Base-by-base conservation (phyloP, 768 basidiomycete species). In the Podaxis sp. region DNA sequence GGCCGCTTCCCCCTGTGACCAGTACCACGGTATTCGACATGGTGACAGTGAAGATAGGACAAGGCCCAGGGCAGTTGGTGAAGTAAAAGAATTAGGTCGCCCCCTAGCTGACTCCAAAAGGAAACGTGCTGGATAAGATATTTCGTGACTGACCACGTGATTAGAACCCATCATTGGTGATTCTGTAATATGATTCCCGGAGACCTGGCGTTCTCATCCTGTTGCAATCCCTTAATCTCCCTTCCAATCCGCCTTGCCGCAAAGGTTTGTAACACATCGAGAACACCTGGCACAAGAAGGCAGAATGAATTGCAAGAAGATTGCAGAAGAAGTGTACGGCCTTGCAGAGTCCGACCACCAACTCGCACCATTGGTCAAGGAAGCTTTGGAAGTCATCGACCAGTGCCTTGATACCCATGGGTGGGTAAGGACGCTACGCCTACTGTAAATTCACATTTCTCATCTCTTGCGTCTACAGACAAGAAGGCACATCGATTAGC, bases 301-400 rank as follows among this genome's bases (percentile, higher is more conserved):
- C 13, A 52, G 38, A 24, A 83, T 87, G 78, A 81, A 89, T 72
- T 80, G 73, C 73, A 79, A 75, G 61, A 72, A 76, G 53, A 80
- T 89, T 55, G 81, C 87, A 13, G 68, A 77, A 33, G 75, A 85
- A n/a, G 85, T 91, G 9, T 92, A 89, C 70, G 74, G 71, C 4
- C 78, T 92, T 42, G 88, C 89, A 39, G 70, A 73, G 26, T 85
- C 85, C 17, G 65, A 74, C 55, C 63, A 59, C 63, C 65, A 4
- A 81, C 79, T 93, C 26, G 82, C 84, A 2, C 74, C 75, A 13
- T 75, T 83, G 62, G 87, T 97, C 49, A 87, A 83, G 70, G 87
- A 95, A 72, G 95, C 96, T 0, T 73, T 96, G 64, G 77, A 84
- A 15, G 92, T 96, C 56, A 92, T 98, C 46, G 89, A 95, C 69